Percentiles rank a stretch among this genome's conserved stretches.
Evolutionary conservation across 352 stramenopile genomes (phyloP).

Genomic region (Pythium scleroteichum): DNA sequence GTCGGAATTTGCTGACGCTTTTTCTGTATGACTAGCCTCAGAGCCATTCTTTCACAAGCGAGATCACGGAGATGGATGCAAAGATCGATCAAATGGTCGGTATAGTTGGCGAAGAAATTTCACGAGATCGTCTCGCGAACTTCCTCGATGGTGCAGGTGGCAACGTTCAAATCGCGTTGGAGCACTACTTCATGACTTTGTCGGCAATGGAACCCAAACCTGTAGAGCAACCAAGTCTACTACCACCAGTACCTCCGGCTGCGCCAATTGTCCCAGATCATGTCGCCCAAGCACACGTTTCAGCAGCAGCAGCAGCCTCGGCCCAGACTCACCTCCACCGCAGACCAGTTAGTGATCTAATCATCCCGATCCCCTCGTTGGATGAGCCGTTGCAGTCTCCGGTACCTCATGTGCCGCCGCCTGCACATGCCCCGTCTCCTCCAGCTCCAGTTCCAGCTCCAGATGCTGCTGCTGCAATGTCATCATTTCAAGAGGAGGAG

Average conservation of each 20-base stretch:
- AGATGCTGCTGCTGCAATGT: neutral
- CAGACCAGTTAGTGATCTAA: slow-evolving; percentile 64
- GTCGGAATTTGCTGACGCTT: neutral
- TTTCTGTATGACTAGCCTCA: slow-evolving; percentile 12
- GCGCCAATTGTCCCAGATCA: neutral
- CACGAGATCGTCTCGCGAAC: slow-evolving; percentile 65
- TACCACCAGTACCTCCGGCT: slow-evolving; percentile 10
- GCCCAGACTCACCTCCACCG: slow-evolving; percentile 40
- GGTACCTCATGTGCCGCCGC: slow-evolving; percentile 3
- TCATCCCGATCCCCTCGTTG: slow-evolving; percentile 66
- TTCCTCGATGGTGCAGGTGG: slow-evolving; percentile 81
- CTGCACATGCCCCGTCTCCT: neutral
- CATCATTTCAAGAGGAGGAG: slow-evolving; percentile 17
- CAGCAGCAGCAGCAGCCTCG: slow-evolving; percentile 26
- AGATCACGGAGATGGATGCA: slow-evolving; percentile 65
- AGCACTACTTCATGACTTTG: slow-evolving; percentile 90
- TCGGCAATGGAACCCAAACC: slow-evolving; percentile 39
- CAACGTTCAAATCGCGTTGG: slow-evolving; percentile 81
- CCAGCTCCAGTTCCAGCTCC: too few relatives aligned
- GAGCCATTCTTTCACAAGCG: slow-evolving; percentile 57
- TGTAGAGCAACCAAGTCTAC: neutral
- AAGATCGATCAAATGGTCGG: slow-evolving; percentile 87
- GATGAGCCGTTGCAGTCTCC: slow-evolving; percentile 26
- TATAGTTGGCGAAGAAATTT: slow-evolving; percentile 76
- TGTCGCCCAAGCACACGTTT: slow-evolving; percentile 16